phyloP scores from a whole-genome alignment of 2,329 filamentous ascomycete genomes.

The Aspergillus sp. region DNA sequence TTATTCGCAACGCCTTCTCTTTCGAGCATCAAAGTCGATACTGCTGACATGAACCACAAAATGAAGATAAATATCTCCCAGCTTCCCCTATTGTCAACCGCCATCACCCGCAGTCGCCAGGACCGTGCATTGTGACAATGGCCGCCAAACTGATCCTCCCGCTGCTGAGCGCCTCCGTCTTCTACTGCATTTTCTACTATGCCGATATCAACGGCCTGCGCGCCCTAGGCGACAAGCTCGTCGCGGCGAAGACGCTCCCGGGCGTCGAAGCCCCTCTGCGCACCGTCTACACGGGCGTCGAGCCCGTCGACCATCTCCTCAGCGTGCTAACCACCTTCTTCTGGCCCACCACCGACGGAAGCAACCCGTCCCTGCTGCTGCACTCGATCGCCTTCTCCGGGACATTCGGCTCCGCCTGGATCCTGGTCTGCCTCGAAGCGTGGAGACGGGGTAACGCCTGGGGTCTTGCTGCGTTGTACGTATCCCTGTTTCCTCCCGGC shows the following conservation, averaged over 20 bases:
- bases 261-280: conserved; percentile 28
- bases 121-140: conserved; percentile 12
- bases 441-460: conserved; percentile 45
- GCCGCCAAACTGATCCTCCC: conserved; percentile 27
- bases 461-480: conserved; percentile 32
- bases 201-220: conserved; percentile 31
- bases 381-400: conserved; percentile 41
- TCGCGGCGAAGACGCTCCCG: conserved; percentile 25
- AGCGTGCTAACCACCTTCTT: conserved; percentile 38
- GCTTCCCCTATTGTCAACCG: not conserved
- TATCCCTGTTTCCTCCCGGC: not conserved
- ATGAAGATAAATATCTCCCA: not conserved
- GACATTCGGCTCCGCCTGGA: conserved; percentile 43
- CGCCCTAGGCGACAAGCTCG: conserved; percentile 15
- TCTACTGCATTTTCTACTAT: conserved; percentile 36
- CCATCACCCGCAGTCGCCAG: not conserved
- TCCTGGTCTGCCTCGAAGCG: conserved; percentile 45
- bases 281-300: conserved; percentile 34
- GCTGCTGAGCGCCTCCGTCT: conserved; percentile 28
- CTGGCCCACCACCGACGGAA: conserved; percentile 40
- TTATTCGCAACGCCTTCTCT: conserved; percentile 2
- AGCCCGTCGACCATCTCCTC: conserved; percentile 31
- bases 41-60: not conserved
- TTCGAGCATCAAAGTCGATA: not conserved
- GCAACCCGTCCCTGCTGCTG: conserved; percentile 32